phyloP scores from a whole-genome alignment of 2,329 filamentous ascomycete genomes.

The Cytospora chrysosperma region DNA sequence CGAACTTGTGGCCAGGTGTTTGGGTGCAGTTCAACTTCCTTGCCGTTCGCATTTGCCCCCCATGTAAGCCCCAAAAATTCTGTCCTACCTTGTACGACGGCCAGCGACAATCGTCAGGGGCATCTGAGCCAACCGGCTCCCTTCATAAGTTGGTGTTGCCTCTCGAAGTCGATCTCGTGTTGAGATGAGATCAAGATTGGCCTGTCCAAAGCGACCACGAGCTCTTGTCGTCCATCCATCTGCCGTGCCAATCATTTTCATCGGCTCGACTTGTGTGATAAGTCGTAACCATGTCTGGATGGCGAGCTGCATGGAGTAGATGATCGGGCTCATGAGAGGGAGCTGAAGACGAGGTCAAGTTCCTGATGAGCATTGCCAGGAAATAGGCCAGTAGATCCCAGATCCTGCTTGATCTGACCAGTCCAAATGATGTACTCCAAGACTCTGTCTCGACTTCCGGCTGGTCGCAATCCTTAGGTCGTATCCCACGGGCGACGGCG shows the following conservation, averaged over 20 bases:
- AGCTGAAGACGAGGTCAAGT: too few relatives aligned
- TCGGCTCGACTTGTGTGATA: background rate
- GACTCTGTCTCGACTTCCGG: background rate
- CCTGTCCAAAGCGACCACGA: background rate
- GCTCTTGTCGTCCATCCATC: background rate
- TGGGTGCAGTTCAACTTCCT: background rate
- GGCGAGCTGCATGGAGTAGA: background rate
- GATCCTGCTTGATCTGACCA: too few relatives aligned
- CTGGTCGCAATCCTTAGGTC: background rate
- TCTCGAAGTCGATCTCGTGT: background rate
- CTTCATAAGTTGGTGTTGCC: background rate
- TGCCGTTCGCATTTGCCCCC: constrained; percentile 4
- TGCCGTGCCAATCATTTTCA: background rate
- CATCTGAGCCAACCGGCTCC: background rate
- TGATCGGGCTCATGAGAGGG: background rate
- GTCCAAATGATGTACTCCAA: too few relatives aligned
- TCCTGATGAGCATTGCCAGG: too few relatives aligned
- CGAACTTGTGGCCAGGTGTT: background rate
- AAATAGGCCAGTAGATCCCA: too few relatives aligned
- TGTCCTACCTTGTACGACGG: constrained; percentile 12
- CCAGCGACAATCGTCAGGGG: background rate
- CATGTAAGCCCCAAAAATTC: constrained; percentile 16
- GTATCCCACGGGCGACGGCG: background rate
- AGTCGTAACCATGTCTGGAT: background rate
- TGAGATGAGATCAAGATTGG: background rate